phyloP scores from a whole-genome alignment of 2,329 filamentous ascomycete species.

The Aureobasidium namibiae region DNA sequence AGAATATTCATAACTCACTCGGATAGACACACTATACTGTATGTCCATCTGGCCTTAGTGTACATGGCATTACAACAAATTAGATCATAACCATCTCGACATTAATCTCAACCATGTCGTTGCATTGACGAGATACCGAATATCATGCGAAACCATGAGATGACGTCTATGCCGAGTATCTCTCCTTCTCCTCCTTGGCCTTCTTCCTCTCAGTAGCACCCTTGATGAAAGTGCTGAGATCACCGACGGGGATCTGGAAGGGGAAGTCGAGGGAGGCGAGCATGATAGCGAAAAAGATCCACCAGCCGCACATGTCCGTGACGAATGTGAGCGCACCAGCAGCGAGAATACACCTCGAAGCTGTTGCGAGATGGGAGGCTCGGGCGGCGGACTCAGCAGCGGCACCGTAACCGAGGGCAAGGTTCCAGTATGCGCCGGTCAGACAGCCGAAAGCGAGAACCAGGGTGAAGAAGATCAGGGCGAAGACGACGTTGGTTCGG shows the following conservation, averaged over 20 bases:
- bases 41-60: neutral
- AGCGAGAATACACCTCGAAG: conserved; percentile 26
- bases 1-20: neutral
- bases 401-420: conserved; percentile 34
- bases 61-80: neutral
- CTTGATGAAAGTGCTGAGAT: conserved; percentile 38
- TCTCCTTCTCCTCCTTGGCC: conserved; percentile 22
- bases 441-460: conserved; percentile 51
- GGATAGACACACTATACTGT: neutral
- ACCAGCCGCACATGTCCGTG: conserved; percentile 42
- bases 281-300: conserved; percentile 47
- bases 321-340: conserved; percentile 44
- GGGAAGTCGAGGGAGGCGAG: conserved; percentile 47
- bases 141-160: too few species aligned
- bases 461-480: conserved; percentile 60
- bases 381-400: neutral
- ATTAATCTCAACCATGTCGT: neutral
- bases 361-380: conserved; percentile 23
- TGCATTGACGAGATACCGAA: too few species aligned
- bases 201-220: conserved; percentile 32
- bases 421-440: conserved; percentile 52
- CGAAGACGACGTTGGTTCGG: conserved; percentile 63
- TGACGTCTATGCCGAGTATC: conserved; percentile 16
- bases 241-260: conserved; percentile 41
- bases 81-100: neutral